Percentiles rank a stretch among this genome's conserved stretches.
Conservation (phyloP, 2,329 filamentous ascomycete genomes). For the Magnaporthiopsis poae region DNA sequence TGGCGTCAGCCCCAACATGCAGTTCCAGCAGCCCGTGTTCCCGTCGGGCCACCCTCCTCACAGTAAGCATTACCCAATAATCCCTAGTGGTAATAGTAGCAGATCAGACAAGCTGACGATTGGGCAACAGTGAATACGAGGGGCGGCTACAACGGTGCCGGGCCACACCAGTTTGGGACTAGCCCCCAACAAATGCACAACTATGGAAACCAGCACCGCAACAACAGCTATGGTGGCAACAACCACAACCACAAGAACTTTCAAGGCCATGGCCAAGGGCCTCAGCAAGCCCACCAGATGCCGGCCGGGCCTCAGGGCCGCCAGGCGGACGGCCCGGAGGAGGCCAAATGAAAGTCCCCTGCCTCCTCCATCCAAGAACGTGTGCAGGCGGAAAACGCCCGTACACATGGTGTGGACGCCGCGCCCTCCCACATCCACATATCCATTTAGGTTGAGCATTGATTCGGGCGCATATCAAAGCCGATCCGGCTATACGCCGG, state of each 20-base stretch:
- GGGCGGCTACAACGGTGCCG: slow-evolving; percentile 50
- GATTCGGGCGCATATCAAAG: not conserved
- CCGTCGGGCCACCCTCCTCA: slow-evolving; percentile 60
- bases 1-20: slow-evolving; percentile 66
- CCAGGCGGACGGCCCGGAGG: slow-evolving; percentile 31
- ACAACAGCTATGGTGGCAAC: slow-evolving; percentile 36
- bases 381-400: not conserved
- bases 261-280: slow-evolving; percentile 35
- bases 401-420: not conserved
- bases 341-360: slow-evolving; percentile 27
- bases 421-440: not conserved
- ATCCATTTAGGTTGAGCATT: not conserved
- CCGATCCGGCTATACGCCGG: too few species aligned
- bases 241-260: slow-evolving; percentile 33
- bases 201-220: slow-evolving; percentile 50
- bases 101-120: not conserved
- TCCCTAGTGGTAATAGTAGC: not conserved
- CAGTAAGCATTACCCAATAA: slow-evolving; percentile 48
- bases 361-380: not conserved
- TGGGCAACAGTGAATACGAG: slow-evolving; percentile 45
- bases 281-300: slow-evolving; percentile 25
- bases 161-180: slow-evolving; percentile 53
- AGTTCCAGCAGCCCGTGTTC: slow-evolving; percentile 67
- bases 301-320: slow-evolving; percentile 26
- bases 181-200: slow-evolving; percentile 58